Base-by-base conservation (phyloP, 768 basidiomycete species). In the Naematelia aurantialba region DNA sequence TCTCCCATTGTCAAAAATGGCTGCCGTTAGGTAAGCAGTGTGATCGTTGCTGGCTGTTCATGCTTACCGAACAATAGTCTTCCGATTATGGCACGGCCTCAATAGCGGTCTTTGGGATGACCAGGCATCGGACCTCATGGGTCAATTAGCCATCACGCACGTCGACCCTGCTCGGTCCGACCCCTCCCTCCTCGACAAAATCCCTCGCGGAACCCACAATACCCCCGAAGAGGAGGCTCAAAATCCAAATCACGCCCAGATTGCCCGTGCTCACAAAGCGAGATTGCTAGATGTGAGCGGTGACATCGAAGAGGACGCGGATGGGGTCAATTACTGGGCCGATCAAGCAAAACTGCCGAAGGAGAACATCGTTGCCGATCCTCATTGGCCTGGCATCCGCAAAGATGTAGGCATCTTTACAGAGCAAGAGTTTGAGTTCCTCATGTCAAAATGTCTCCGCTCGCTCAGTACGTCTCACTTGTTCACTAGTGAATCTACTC, bases 61-160 rank as follows among this genome's bases (percentile, higher is more conserved):
- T 31, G 42, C 61, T 62, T 5, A 62, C 55, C 42, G 34, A 39
- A 12, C 17, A 12, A n/a, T 58, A 77, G 73, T 91, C 55, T 89
- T 92, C 79, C 85, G 87, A 55, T 70, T 91, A 47, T 93, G 90
- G 89, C 86, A 89, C 77, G 87, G 89, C 12, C 81, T 93, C 70
- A 91, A 91, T 79, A 89, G 89, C 58, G 89, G 89, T 75, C 83
- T 86, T 77, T 92, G 85, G 79, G 90, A 92, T 80, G 90, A 91
- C 70, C 83, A 90, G 75, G 89, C 90, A 85, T 81, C 92, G 61
- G 83, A 89, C 57, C 87, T 94, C 73, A 82, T 92, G 60, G 82
- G 89, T 26, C 82, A 83, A 67, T 81, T 94, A 47, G 80, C 87
- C 55, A 87, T 90, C 75, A 81, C 87, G 78, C 91, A 94, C 79